Base-by-base conservation (phyloP, 371 early-diverging fungal genomes). In the Amoeboaphelidium protococcarum region DNA sequence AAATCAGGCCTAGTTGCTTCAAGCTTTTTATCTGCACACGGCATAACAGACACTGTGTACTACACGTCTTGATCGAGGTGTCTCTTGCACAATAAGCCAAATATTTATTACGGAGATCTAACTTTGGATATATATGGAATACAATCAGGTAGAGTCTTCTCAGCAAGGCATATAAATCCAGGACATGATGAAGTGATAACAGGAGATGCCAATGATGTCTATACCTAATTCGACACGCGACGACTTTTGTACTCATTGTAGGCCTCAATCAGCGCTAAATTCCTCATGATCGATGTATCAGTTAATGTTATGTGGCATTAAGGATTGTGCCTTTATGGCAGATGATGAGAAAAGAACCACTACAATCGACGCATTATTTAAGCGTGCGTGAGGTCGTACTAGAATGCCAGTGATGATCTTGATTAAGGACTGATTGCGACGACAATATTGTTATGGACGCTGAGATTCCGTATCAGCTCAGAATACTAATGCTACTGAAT, bases 111-210 rank as follows among this genome's bases (percentile, higher is more conserved):
- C 10, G 94, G 91, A 4, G 91, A 89, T 56, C 82, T 86, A 1
- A 82, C 75, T 19, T 71, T 68, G 42, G 78, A 71, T 46, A 95
- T 78, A 53, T 74, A 70, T 0, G 84, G 82, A 21, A 95, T 56
- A 2, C 87, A 66, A 51, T 73, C 68, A 1, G 73, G 75, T 51
- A 92, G 92, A 0, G 87, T 91, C 63, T 92, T 95, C 64, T 95
- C 96, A n/a, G 89, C 89, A 54, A 91, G 92, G 62, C 92, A 95
- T 12, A 95, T 82, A 88, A 88, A 90, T 2, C 88, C 90, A 40
- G 87, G 85, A 50, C 87, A 86, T 27, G 82, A 71, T 23, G 75
- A 73, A 0, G 85, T 76, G 3, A 86, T 58, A 71, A 86, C 73
- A 1, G 82, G 82, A 42, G 79, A 44, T 2, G 42, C 12, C 63